Base-by-base conservation (phyloP, 2,329 filamentous ascomycete genomes). In the Corinectria fuckeliana region DNA sequence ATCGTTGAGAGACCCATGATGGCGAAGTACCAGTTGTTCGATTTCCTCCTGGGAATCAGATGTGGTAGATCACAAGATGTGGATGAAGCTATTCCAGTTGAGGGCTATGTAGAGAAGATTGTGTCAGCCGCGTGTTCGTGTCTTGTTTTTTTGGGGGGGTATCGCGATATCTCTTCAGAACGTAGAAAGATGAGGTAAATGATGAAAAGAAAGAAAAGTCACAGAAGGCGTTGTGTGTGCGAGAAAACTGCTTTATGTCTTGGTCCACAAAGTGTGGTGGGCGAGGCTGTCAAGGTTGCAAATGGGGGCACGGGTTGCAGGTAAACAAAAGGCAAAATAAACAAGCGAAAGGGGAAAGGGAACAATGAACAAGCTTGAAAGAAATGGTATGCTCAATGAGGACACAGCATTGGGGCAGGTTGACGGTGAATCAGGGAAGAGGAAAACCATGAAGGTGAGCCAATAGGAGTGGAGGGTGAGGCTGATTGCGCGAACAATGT, bases 1-100 rank as follows among this genome's bases (percentile, higher is more conserved):
- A 81, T 61, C 50, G 75, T 76, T 48, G 78, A 74, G 56, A 82
- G 74, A 57, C 78, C 79, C 80, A 82, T 81, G 74, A 80, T 81
- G 68, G 72, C 76, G 65, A 71, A 76, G 63, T 69, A 76, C 73
- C 74, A 75, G 71, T 69, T 72, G 56, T 60, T 62, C 52, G 61
- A 62, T 61, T 53, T 66, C 45, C 54, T 63, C 56, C 26, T 49
- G 48, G 63, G 61, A 61, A 50, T 54, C 49, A 59, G 48, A 23
- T 30, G 41, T 7, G 28, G 30, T 51, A 53, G 63, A 36, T 70
- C 26, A 58, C 61, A 54, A 45, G 55, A 55, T 61, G 60, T 55
- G 54, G 51, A 45, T 60, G 62, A 52, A 57, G 50, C 50, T 47
- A 34, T 60, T 61, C 50, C 50, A 61, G 56, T 41, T 32, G 59